Evolutionary conservation across 495 filamentous ascomycete genomes (phyloP).

Genomic region (Pyronema domesticum): DNA sequence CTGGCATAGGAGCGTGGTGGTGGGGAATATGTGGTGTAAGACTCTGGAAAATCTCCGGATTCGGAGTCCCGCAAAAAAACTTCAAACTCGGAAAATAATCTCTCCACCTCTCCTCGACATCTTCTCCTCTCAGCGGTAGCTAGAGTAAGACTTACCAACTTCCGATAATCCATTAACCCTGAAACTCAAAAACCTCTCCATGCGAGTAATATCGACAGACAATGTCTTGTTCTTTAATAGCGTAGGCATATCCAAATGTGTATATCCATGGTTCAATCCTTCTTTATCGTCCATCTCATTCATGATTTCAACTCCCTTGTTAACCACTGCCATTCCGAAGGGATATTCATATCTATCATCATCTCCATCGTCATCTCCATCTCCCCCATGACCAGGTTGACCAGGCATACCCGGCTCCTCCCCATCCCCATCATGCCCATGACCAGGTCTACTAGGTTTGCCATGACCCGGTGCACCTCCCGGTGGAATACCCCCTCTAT

Average conservation of each 20-base stretch:
- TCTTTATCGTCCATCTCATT: conserved; percentile 5
- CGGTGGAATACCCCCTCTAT: background rate
- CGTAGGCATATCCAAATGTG: conserved; percentile 49
- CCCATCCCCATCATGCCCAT: no score
- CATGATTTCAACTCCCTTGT: background rate
- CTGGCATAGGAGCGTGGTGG: no score
- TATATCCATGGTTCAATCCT: conserved; percentile 9
- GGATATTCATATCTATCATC: conserved; percentile 8
- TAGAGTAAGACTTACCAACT: conserved; percentile 5
- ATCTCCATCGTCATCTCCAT: no score
- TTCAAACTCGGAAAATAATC: no score
- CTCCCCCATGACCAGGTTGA: no score
- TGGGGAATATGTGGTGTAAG: no score
- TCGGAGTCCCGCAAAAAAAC: no score
- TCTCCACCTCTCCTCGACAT: no score
- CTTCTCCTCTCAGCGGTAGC: no score
- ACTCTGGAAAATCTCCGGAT: no score
- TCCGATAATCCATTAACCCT: conserved; percentile 46
- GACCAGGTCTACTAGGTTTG: background rate
- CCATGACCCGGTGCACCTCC: background rate
- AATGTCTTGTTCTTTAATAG: conserved; percentile 41
- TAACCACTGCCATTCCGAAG: background rate
- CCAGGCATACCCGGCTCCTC: no score
- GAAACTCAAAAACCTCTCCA: conserved; percentile 43
- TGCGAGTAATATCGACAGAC: conserved; percentile 47